Percentiles rank a stretch among this genome's conserved stretches.
Evolutionary conservation across 2,329 filamentous ascomycete genomes (phyloP).

Genomic region (Colletotrichum lini): DNA sequence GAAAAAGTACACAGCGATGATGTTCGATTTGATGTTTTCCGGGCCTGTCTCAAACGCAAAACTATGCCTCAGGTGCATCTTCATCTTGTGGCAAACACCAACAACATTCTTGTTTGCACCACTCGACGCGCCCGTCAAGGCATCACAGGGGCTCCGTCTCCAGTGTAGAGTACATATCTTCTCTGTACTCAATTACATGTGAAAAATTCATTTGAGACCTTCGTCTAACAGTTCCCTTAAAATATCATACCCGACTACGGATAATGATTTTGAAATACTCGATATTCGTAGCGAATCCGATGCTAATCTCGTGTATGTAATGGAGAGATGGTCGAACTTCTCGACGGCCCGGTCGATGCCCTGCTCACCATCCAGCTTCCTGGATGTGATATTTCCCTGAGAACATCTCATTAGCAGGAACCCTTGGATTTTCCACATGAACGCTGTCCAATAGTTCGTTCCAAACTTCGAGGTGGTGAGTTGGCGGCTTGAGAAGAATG

Average conservation of each 20-base stretch:
- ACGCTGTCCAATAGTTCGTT: background rate
- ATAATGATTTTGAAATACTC: conserved; percentile 71
- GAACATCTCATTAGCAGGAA: conserved; percentile 77
- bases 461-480: background rate
- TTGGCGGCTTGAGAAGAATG: background rate
- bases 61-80: conserved; percentile 67
- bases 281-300: conserved; percentile 76
- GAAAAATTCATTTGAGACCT: conserved; percentile 61
- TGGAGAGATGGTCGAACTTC: conserved; percentile 74
- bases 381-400: conserved; percentile 81
- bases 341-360: conserved; percentile 72
- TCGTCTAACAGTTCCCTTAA: conserved; percentile 51
- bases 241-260: conserved; percentile 58
- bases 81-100: too few relatives aligned
- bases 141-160: too few relatives aligned
- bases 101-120: too few relatives aligned
- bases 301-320: conserved; percentile 65
- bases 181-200: too few relatives aligned
- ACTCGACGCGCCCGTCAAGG: too few relatives aligned
- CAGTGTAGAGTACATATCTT: too few relatives aligned
- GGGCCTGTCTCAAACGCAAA: conserved; percentile 79
- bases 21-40: conserved; percentile 75
- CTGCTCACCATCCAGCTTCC: conserved; percentile 74
- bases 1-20: conserved; percentile 78
- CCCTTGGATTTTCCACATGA: conserved; percentile 50